Evolutionary conservation across 1,284 basidiomycete species (phyloP).

Genomic region (Trametes versicolor): DNA sequence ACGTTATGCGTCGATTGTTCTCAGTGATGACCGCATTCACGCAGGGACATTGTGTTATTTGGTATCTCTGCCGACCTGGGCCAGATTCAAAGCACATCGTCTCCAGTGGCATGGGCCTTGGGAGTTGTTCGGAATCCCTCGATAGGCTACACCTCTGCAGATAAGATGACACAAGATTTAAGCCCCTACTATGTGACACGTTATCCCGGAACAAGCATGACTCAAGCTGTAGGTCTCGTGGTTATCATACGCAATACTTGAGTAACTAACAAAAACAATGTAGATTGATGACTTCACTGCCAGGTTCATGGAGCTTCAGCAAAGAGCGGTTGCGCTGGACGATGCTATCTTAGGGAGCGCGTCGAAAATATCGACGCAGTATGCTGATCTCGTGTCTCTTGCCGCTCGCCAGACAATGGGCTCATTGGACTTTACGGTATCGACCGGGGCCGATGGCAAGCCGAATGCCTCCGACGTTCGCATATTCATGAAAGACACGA

Average conservation of each 20-base stretch:
- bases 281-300: conserved; percentile 42
- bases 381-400: conserved; percentile 52
- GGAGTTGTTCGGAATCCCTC: conserved; percentile 39
- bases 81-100: conserved; percentile 28
- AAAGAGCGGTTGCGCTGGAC: conserved; percentile 40
- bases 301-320: conserved; percentile 35
- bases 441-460: conserved; percentile 43
- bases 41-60: conserved; percentile 35
- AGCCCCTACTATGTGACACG: conserved; percentile 39
- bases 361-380: conserved; percentile 40
- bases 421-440: conserved; percentile 50
- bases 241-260: too few relatives aligned
- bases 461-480: conserved; percentile 51
- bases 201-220: conserved; percentile 22
- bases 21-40: too few relatives aligned
- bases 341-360: conserved; percentile 37
- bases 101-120: conserved; percentile 38
- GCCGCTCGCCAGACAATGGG: conserved; percentile 53
- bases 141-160: conserved; percentile 33
- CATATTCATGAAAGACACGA: conserved; percentile 55
- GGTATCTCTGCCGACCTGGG: conserved; percentile 38
- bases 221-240: conserved; percentile 31
- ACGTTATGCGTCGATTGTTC: background rate
- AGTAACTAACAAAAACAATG: background rate
- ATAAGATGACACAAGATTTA: conserved; percentile 37